phyloP scores from a whole-genome alignment of 306 rosid species.

The Mimosa bimucronata region DNA sequence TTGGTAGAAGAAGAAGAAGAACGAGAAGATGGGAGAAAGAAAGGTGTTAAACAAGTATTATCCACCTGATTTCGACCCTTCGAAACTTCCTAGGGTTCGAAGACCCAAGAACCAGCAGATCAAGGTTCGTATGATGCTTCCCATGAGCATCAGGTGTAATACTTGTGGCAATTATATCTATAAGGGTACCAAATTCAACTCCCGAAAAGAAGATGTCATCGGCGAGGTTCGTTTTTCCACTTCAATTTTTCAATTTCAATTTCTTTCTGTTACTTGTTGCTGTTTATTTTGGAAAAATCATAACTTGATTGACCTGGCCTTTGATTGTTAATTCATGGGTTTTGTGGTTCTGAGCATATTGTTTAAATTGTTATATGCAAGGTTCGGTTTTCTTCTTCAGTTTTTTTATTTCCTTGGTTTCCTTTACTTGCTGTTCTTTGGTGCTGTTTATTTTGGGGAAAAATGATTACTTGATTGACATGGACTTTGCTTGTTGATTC shows the following conservation, averaged over 20 bases:
- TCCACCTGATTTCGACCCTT: conserved; percentile 92
- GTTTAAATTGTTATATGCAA: conserved; percentile 16
- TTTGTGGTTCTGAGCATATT: too few relatives aligned
- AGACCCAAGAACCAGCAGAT: conserved; percentile 85
- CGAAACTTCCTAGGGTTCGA: conserved; percentile 72
- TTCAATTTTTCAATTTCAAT: neutral
- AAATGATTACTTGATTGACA: conserved; percentile 14
- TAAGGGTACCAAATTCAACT: conserved; percentile 57
- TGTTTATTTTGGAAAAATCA: neutral
- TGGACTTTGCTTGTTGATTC: neutral
- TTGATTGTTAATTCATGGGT: neutral
- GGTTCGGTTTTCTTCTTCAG: conserved; percentile 14
- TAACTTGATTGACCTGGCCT: neutral
- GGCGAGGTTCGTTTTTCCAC: conserved; percentile 42
- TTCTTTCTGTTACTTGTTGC: neutral
- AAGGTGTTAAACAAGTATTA: conserved; percentile 92
- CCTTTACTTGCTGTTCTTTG: neutral
- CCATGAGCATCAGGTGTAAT: conserved; percentile 95
- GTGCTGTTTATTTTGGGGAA: neutral
- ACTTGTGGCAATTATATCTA: conserved; percentile 68
- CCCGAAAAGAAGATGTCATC: conserved; percentile 53
- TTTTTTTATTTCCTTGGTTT: neutral
- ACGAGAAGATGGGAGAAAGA: conserved; percentile 84
- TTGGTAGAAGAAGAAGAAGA: conserved; percentile 16
- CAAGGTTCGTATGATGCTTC: conserved; percentile 98